Evolutionary conservation across 2,329 filamentous ascomycete genomes (phyloP), one percentile per base, ranked within the genome.

Genomic region (Cytospora piceae): DNA sequence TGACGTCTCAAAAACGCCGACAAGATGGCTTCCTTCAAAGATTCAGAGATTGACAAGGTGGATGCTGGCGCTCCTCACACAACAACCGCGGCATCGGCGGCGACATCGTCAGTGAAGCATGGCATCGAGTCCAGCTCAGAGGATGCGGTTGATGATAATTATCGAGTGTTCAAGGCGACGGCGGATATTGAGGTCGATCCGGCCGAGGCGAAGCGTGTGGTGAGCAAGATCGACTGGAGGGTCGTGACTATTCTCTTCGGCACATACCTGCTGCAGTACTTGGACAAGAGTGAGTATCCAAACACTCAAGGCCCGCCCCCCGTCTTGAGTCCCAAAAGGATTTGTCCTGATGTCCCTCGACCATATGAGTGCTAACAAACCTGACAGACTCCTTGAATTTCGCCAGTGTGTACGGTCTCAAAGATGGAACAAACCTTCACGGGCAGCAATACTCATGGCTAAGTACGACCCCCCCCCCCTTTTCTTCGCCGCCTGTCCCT

Each of bases 371-470:
- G 32, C 51, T 53, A 29, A 55, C 39, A 9, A 32, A 3, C 2
- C 9, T 39, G 1, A 11, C 20, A 67, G 66, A 82, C 70, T 77
- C 78, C 0, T 78, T 82, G 72, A 83, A 82, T 69, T 85, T 84
- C 71, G 81, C 82, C 9, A 80, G 78, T 64, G 79, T 79, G 0
- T 85, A 81, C 69, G 82, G 82, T 0, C 72, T 85, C 15, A 73
- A 81, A 53, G 72, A 80, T 39, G 81, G 78, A 1, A 82, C 81
- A 0, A 73, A 84, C 61, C 74, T 86, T 7, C 69, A 76, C 9
- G 80, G 80, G 14, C 77, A 83, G 65, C 76, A 85, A 61, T 86
- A 84, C 69, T 80, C 79, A 15, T 85, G 83, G 83, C 75, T 83
- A 12, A 71, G 76, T 77, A 11, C 8, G 61, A 24, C 24, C 6